Base-by-base conservation (phyloP, 2,329 filamentous ascomycete genomes). In the Juglanconis oblonga region DNA sequence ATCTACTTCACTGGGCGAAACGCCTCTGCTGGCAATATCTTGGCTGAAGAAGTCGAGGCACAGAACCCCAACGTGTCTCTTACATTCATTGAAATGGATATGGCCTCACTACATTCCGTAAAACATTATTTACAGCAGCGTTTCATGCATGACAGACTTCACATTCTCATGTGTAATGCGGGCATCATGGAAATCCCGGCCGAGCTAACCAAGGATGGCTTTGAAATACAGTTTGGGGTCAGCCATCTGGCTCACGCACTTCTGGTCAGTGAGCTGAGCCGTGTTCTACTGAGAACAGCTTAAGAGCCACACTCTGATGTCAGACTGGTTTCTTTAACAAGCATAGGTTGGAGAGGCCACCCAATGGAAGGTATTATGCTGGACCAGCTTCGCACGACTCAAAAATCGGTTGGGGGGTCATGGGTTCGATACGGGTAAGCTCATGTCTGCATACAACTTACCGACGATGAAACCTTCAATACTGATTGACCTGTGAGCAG, bases 191-290 rank as follows among this genome's bases (percentile, higher is more conserved):
- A 65, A 14, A 69, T 66, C 52, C 71, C 70, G 8, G 73, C 73
- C 42, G 67, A 68, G 40, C 65, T 71, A 31, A 75, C 70, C 55
- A 67, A 68, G 59, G 70, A 77, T 54, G 72, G 72, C 38, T 69
- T 71, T 66, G 76, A 75, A 66, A 69, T 65, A 53, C 74, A 79
- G 59, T 76, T 57, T 5, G 59, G 59, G 6, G 77, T 74, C 40
- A 79, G 78, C 61, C 77, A 78, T 65, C 70, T 79, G 17, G 47
- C 55, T n/a, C 45, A 80, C 51, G 76, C 76, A 5, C 68, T 78
- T 24, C 68, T 81, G 8, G 73, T 73, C 10, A 70, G 71, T 36
- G 64, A 73, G 3, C 64, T 79, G 29, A 52, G 71, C 14, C 68
- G 66, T 4, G 36, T 64, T 2, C 55, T 72, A n/a, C 35, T 62